Conservation (phyloP, 768 basidiomycete genomes). For the Tulasnella calospora region DNA sequence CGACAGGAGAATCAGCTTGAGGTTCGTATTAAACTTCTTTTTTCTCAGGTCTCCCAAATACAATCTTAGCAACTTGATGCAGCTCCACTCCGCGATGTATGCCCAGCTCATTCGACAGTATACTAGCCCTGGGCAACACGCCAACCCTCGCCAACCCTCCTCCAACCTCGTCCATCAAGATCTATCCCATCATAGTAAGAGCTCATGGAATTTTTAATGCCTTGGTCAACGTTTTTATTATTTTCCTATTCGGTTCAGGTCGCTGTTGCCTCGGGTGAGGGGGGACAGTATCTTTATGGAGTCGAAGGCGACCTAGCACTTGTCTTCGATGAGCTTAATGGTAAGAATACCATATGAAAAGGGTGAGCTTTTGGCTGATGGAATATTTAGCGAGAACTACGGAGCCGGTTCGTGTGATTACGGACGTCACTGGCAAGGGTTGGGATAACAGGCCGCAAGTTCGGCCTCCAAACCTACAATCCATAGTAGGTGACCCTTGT, state of each 20-base stretch:
- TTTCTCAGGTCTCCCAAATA: no score
- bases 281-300: not conserved
- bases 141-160: not conserved
- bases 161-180: not conserved
- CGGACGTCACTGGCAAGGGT: not conserved
- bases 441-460: not conserved
- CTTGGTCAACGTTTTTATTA: not conserved
- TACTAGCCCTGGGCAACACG: not conserved
- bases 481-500: not conserved
- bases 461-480: not conserved
- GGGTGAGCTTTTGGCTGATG: not conserved
- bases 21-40: not conserved
- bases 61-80: no score
- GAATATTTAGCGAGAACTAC: not conserved
- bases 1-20: not conserved
- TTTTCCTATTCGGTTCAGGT: not conserved
- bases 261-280: not conserved
- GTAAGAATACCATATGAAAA: not conserved
- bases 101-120: not conserved
- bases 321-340: not conserved
- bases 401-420: not conserved
- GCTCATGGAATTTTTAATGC: not conserved
- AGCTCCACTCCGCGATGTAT: not conserved
- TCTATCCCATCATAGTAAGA: not conserved
- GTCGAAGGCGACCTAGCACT: not conserved